phyloP scores from a whole-genome alignment of 2,329 filamentous ascomycete species.

The Teratosphaeria viscida region DNA sequence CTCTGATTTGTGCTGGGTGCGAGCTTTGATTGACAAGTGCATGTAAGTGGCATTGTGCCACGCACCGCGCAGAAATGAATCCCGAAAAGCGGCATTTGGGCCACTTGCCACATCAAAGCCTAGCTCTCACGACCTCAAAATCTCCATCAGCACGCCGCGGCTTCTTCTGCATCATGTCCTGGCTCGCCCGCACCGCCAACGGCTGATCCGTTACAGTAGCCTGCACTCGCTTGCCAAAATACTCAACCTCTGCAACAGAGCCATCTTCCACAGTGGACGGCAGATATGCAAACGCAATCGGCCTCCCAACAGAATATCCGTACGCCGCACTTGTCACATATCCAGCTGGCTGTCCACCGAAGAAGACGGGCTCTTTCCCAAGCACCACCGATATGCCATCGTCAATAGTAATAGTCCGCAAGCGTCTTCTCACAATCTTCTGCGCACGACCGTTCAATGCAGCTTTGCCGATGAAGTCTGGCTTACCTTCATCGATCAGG shows the following conservation, averaged over 20 bases:
- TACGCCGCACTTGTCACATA: slow-evolving; percentile 54
- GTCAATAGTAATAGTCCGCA: slow-evolving; percentile 45
- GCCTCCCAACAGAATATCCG: slow-evolving; percentile 48
- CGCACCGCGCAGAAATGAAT: not conserved
- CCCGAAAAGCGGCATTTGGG: not conserved
- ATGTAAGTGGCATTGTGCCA: not conserved
- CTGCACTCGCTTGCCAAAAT: slow-evolving; percentile 45
- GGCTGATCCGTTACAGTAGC: slow-evolving; percentile 38
- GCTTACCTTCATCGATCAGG: slow-evolving; percentile 40
- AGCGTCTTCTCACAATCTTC: slow-evolving; percentile 24
- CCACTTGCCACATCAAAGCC: not conserved
- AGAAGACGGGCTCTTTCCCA: slow-evolving; percentile 52
- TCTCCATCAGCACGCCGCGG: not conserved
- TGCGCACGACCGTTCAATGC: slow-evolving; percentile 37
- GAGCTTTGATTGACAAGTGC: too few species aligned
- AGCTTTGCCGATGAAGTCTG: slow-evolving; percentile 41
- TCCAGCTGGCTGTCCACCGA: slow-evolving; percentile 37
- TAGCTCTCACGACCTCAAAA: not conserved
- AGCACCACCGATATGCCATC: slow-evolving; percentile 48
- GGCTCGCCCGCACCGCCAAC: not conserved
- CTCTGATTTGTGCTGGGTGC: too few species aligned
- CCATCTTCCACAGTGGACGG: slow-evolving; percentile 39
- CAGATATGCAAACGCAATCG: slow-evolving; percentile 50
- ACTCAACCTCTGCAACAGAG: slow-evolving; percentile 47
- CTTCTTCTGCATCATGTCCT: not conserved